These are phyloP conservation scores for Nidularia pulvinata DNA, from an alignment of 768 basidiomycete genomes.

Conservation along the genomic window DNA sequence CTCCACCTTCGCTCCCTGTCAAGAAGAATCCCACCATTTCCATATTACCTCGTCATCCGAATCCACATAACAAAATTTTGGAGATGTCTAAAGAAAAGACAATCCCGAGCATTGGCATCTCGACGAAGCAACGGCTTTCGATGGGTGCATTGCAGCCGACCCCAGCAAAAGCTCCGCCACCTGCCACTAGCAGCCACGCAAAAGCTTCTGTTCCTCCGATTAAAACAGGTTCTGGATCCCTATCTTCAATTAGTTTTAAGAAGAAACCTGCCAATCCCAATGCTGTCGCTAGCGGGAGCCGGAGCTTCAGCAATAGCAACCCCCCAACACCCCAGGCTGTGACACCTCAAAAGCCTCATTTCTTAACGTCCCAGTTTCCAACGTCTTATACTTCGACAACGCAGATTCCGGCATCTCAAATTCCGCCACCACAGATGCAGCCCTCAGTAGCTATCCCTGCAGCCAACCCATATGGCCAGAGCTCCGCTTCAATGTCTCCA, in stretches of 20 bases:
- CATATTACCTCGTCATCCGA: conserved; percentile 13
- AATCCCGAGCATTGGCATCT: conserved; percentile 30
- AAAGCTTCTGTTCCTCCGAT: conserved; percentile 4
- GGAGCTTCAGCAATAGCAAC: too few relatives aligned
- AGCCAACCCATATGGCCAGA: too few relatives aligned
- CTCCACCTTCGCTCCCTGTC: conserved; percentile 7
- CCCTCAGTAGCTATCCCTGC: too few relatives aligned
- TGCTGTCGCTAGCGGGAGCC: too few relatives aligned
- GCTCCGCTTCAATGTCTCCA: too few relatives aligned
- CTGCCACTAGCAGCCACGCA: conserved; percentile 8
- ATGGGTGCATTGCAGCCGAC: conserved; percentile 33
- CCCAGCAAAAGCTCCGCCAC: conserved; percentile 28
- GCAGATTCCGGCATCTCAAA: too few relatives aligned
- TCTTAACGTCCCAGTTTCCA: too few relatives aligned
- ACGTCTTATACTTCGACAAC: too few relatives aligned
- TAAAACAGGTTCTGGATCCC: conserved; percentile 1
- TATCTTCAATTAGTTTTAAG: conserved; percentile 40
- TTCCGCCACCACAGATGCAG: too few relatives aligned
- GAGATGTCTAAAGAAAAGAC: conserved; percentile 7
- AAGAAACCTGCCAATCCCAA: conserved; percentile 26
- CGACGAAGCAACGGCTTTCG: conserved; percentile 50
- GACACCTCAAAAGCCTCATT: too few relatives aligned
- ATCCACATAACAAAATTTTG: conserved; percentile 17
- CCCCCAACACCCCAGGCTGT: conserved; percentile 3
- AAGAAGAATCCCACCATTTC: conserved; percentile 5